Evolutionary conservation across 768 basidiomycete genomes (phyloP), one percentile per base, ranked within the genome.

Genomic region (Asterophora lycoperdoides): DNA sequence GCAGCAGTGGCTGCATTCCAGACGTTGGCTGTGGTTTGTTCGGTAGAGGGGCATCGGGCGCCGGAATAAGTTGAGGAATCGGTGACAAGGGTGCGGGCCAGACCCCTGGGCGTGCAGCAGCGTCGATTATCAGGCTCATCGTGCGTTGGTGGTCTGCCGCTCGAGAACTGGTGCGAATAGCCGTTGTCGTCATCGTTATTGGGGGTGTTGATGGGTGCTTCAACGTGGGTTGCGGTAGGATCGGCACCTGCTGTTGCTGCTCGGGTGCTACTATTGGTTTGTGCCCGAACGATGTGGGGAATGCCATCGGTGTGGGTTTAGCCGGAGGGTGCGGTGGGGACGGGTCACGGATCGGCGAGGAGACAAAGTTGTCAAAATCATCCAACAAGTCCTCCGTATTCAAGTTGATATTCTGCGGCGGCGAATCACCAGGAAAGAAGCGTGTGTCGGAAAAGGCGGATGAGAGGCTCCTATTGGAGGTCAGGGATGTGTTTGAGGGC

Each of bases 101-200:
- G 20, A 64, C 65, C n/a, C 73, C 73, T 2, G 68, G 63, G 11
- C 71, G 70, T 3, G 79, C 65, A 7, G 81, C 81, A 7, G 79
- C 85, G 13, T 63, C 67, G 52, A 81, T 75, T 56, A 88, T 61
- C 19, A 87, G 68, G 52, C 71, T 80, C 51, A 76, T 63, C 1
- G 83, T 81, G 33, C 83, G 78, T 48, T 74, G 70, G 53, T 82
- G 82, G 47, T 77, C 75, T 10, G 72, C 69, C 29, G 69, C 62
- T 39, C 70, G 69, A 10, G 74, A 65, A 2, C 50, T 40, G 63
- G 64, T 65, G 39, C 60, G 65, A 30, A 3, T 23, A 3, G 23
- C 23, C 23, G 23, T 23, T 23, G 23, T 23, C 23, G 23, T 3
- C 23, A 23, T 23, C 23, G 23, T 3, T 23, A 6, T 23, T 23